Percentiles rank a stretch among this genome's conserved stretches.
These are phyloP conservation scores for Pulveroboletus ravenelii DNA, from an alignment of 768 basidiomycete genomes.

Conservation along the genomic window DNA sequence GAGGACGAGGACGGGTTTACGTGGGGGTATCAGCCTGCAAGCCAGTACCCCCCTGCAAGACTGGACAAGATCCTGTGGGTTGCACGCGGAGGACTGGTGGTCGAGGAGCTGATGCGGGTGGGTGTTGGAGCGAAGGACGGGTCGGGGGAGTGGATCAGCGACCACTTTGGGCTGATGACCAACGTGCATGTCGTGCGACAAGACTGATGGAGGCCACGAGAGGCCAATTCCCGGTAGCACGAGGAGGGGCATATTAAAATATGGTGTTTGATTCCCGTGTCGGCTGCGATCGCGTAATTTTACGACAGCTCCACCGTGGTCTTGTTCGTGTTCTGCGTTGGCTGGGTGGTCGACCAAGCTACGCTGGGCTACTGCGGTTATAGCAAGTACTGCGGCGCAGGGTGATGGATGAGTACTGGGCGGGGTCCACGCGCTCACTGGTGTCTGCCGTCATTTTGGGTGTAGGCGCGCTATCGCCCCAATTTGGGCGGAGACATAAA, in stretches of 20 bases:
- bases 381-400: not conserved
- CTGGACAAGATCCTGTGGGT: conserved; percentile 67
- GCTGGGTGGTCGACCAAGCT: not conserved
- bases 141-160: conserved; percentile 52
- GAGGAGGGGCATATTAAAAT: conserved; percentile 1
- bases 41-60: conserved; percentile 45
- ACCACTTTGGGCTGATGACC: conserved; percentile 60
- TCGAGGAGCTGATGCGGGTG: conserved; percentile 51
- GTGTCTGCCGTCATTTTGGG: conserved; percentile 2
- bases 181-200: conserved; percentile 28
- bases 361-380: conserved; percentile 8
- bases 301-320: not conserved
- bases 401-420: too few species aligned
- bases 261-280: not conserved
- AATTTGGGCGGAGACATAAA: conserved; percentile 34
- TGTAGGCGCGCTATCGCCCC: conserved; percentile 6
- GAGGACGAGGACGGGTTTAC: conserved; percentile 48
- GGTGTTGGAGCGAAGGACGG: conserved; percentile 50
- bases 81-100: conserved; percentile 42
- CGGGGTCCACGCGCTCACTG: too few species aligned
- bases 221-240: not conserved
- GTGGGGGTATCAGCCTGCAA: conserved; percentile 63
- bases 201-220: conserved; percentile 14
- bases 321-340: not conserved
- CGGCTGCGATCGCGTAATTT: conserved; percentile 6